Percentiles rank a stretch among this genome's conserved stretches.
phyloP scores from a whole-genome alignment of 164 flowering plant genomes.

The Sedum album region DNA sequence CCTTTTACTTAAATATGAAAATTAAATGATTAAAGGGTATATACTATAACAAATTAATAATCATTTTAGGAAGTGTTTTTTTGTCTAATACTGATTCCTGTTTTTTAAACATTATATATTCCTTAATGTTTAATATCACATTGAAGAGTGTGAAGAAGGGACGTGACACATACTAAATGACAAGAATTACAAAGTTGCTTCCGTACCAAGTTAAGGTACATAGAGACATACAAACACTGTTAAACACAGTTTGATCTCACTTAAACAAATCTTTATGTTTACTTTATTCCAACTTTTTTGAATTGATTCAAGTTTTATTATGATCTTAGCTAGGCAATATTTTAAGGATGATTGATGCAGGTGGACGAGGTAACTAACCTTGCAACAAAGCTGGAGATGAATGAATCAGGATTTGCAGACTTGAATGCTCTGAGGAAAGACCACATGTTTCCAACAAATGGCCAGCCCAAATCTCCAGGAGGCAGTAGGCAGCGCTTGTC shows the following conservation, averaged over 20 bases:
- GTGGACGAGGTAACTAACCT: constrained; percentile 35
- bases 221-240: not conserved
- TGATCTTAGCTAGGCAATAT: not conserved
- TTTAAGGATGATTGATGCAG: not conserved
- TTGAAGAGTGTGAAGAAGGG: not conserved
- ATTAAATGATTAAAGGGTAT: not conserved
- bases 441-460: constrained; percentile 81
- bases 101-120: no score
- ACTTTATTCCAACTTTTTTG: not conserved
- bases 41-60: not conserved
- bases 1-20: not conserved
- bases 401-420: constrained; percentile 69
- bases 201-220: constrained; percentile 5
- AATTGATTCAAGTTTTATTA: no score
- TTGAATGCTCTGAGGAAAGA: constrained; percentile 75
- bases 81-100: not conserved
- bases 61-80: no score
- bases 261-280: not conserved
- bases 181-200: not conserved
- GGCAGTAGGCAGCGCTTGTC: constrained; percentile 44
- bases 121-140: not conserved
- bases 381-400: constrained; percentile 42
- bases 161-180: not conserved
- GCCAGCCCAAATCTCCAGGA: constrained; percentile 90
- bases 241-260: not conserved